Conservation (phyloP, 148 eudicot species). For the Nepenthes mirabilis region DNA sequence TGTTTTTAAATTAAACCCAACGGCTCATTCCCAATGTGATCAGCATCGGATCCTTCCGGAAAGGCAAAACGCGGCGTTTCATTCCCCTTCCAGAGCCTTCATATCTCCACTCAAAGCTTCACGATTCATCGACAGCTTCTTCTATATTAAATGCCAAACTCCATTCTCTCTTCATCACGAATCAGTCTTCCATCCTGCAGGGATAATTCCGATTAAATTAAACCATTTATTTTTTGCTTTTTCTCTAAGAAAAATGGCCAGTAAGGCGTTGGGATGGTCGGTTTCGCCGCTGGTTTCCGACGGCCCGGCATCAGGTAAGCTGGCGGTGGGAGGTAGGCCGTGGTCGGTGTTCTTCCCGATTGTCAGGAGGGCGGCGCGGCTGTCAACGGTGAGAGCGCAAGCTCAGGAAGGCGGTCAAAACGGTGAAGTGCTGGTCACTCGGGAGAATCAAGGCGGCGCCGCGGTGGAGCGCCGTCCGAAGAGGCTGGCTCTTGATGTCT, state of each 20-base stretch:
- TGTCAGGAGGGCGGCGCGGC: neutral
- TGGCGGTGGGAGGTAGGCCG: slow-evolving; percentile 7
- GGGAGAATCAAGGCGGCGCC: slow-evolving; percentile 13
- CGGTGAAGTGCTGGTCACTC: neutral
- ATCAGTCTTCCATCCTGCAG: too few species aligned
- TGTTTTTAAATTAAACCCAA: too few species aligned
- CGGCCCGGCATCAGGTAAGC: slow-evolving; percentile 4
- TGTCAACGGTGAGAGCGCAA: slow-evolving; percentile 30
- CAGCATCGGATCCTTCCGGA: too few species aligned
- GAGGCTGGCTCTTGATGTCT: slow-evolving; percentile 22
- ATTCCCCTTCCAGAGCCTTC: slow-evolving; percentile 6
- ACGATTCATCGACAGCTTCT: neutral
- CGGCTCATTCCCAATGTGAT: too few species aligned
- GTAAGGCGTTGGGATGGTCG: slow-evolving; percentile 13
- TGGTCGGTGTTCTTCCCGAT: slow-evolving; percentile 16
- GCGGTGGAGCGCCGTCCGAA: slow-evolving; percentile 33
- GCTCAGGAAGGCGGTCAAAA: slow-evolving; percentile 9
- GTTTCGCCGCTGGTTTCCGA: slow-evolving; percentile 13
- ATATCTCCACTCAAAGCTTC: slow-evolving; percentile 6
- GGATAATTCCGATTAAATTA: too few species aligned
- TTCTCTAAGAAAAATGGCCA: slow-evolving; percentile 14
- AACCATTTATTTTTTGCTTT: neutral
- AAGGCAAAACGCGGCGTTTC: too few species aligned
- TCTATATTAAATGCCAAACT: neutral
- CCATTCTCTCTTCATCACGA: neutral